Percentiles rank a stretch among this genome's conserved stretches.
These are phyloP conservation scores for Phallus indusiatus DNA, from an alignment of 768 basidiomycete species.

Conservation along the genomic window DNA sequence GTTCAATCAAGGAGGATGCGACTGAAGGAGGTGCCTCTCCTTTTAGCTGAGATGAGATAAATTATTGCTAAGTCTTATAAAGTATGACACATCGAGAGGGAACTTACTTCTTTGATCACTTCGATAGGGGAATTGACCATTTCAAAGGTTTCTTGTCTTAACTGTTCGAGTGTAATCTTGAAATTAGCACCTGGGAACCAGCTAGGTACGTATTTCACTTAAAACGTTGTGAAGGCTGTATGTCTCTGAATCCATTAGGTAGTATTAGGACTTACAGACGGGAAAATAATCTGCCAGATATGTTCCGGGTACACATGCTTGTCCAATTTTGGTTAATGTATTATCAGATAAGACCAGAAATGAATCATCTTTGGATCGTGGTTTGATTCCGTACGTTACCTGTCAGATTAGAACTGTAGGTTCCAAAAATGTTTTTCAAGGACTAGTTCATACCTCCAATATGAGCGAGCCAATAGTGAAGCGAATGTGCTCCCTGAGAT, in stretches of 20 bases:
- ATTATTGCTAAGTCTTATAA: no score
- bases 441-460: neutral
- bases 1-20: neutral
- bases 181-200: slow-evolving; percentile 13
- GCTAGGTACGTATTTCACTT: slow-evolving; percentile 9
- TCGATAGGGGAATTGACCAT: no score
- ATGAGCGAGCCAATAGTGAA: neutral
- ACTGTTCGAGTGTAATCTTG: neutral
- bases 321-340: neutral
- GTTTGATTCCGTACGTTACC: neutral
- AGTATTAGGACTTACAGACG: neutral
- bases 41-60: no score
- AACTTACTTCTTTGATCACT: no score
- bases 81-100: no score
- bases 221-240: no score
- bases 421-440: no score
- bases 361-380: neutral
- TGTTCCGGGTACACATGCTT: neutral
- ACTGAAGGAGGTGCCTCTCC: neutral
- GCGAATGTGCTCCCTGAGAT: neutral
- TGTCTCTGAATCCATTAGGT: neutral
- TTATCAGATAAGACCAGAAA: neutral
- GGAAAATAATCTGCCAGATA: slow-evolving; percentile 1
- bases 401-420: neutral
- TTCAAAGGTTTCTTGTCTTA: no score